Evolutionary conservation across 2,329 filamentous ascomycete species (phyloP).

Genomic region (Cladophialophora psammophila): DNA sequence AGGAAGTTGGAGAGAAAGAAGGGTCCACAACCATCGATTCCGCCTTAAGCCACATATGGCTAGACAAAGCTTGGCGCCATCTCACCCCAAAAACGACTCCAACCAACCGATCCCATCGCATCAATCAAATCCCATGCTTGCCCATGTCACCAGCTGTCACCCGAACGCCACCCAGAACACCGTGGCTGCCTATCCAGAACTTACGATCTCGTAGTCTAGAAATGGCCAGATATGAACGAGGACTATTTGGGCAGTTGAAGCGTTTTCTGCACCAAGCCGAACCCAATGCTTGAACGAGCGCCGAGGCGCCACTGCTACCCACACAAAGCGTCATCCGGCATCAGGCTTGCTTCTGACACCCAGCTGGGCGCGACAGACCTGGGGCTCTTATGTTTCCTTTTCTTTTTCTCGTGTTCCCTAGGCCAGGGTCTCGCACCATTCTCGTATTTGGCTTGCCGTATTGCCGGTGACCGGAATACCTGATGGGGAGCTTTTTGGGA

Average conservation of each 20-base stretch:
- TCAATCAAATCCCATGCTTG: background rate
- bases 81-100: background rate
- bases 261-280: background rate
- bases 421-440: background rate
- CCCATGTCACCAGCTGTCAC: background rate
- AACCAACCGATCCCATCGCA: background rate
- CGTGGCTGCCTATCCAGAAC: background rate
- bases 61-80: background rate
- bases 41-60: background rate
- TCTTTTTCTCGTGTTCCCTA: background rate
- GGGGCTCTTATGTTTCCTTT: background rate
- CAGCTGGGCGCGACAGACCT: background rate
- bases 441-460: background rate
- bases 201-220: background rate
- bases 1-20: background rate
- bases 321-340: background rate
- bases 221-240: background rate
- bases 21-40: no score
- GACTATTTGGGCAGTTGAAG: background rate
- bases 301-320: background rate
- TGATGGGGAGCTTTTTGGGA: background rate
- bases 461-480: background rate
- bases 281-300: background rate
- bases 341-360: background rate
- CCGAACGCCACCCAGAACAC: background rate